Evolutionary conservation across 352 stramenopile species (phyloP).

Genomic region (Pythium diclinum): DNA sequence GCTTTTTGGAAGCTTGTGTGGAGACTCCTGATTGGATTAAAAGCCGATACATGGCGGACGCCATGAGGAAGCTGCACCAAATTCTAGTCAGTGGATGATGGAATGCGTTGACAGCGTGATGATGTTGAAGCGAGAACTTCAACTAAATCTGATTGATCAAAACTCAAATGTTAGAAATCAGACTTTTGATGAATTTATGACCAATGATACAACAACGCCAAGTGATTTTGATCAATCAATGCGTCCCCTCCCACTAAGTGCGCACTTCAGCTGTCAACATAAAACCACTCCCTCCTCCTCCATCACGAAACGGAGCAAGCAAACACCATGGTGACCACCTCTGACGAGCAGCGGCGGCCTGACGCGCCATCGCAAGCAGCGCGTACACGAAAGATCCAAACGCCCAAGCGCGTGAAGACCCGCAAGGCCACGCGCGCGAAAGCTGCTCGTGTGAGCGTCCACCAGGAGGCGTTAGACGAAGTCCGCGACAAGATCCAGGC

Average conservation of each 20-base stretch:
- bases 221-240: neutral
- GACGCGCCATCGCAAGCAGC: neutral
- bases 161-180: neutral
- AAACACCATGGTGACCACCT: neutral
- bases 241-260: neutral
- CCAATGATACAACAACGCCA: neutral
- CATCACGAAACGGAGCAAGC: neutral
- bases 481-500: neutral
- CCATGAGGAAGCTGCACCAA: too few species aligned
- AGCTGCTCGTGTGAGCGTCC: neutral
- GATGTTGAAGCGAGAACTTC: neutral
- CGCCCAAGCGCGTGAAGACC: neutral
- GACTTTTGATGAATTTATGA: neutral
- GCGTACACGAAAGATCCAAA: neutral
- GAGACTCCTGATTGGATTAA: too few species aligned
- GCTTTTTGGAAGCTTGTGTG: too few species aligned
- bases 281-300: neutral
- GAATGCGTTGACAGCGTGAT: too few species aligned
- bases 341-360: neutral
- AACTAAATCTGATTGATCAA: neutral
- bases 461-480: neutral
- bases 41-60: too few species aligned
- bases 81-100: too few species aligned
- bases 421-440: neutral
- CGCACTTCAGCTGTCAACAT: too few species aligned